Evolutionary conservation across 169 alveolate species (phyloP).

Genomic region (Plasmodium billcollinsi): DNA sequence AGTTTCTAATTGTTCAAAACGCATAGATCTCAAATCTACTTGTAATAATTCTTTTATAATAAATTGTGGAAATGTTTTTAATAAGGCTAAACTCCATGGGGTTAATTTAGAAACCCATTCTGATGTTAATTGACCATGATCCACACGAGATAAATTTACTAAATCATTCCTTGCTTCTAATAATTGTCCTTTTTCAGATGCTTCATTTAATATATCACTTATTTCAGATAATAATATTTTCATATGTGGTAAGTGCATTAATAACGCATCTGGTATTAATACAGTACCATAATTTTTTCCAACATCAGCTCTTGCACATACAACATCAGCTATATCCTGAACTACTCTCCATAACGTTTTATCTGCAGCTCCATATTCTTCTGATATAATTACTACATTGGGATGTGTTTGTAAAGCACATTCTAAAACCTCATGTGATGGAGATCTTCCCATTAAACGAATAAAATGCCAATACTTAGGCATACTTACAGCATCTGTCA

Average conservation of each 20-base stretch:
- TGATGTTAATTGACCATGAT: conserved; percentile 17
- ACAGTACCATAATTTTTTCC: conserved; percentile 97
- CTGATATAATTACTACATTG: conserved; percentile 96
- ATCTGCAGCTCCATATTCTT: conserved; percentile 96
- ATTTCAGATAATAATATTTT: conserved; percentile 92
- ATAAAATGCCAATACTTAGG: conserved; percentile 99
- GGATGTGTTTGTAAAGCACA: conserved; percentile 98
- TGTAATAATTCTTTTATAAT: conserved; percentile 93
- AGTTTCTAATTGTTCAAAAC: conserved; percentile 91
- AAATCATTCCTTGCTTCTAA: conserved; percentile 74
- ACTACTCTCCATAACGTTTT: conserved; percentile 95
- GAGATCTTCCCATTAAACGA: conserved; percentile 98
- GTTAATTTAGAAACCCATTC: conserved; percentile 87
- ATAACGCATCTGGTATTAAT: conserved; percentile 97
- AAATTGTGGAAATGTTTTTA: conserved; percentile 94
- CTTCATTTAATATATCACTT: conserved; percentile 88
- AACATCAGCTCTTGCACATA: conserved; percentile 94
- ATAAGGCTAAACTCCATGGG: conserved; percentile 96
- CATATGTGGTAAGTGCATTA: conserved; percentile 95
- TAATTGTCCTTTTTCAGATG: conserved; percentile 79
- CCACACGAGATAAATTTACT: conserved; percentile 32
- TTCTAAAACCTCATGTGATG: conserved; percentile 96
- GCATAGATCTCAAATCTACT: conserved; percentile 85
- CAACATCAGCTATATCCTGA: conserved; percentile 96
- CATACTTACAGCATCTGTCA: conserved; percentile 98